Conservation (phyloP, 108 stramenopile genomes). For the Pinguiococcus pyrenoidosus region DNA sequence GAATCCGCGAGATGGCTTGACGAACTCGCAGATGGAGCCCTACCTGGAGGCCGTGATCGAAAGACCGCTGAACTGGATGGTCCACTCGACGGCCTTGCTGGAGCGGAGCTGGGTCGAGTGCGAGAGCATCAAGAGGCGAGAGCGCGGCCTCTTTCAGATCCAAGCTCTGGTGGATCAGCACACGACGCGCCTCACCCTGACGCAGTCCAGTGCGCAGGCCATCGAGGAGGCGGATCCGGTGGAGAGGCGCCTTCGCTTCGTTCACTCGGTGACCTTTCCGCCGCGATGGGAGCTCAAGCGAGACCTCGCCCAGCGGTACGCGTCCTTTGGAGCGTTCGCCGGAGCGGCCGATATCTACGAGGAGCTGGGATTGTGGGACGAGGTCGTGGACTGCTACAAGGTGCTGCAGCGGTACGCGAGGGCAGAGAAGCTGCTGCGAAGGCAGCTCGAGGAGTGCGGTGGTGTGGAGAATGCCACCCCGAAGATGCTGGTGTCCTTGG, state of each 20-base stretch:
- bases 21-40: conserved; percentile 85
- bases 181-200: conserved; percentile 37
- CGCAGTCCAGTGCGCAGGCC: conserved; percentile 9
- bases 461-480: conserved; percentile 48
- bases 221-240: conserved; percentile 78
- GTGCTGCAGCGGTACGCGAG: conserved; percentile 54
- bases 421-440: conserved; percentile 71
- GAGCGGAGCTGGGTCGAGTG: conserved; percentile 87
- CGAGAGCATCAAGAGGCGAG: conserved; percentile 36
- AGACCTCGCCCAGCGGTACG: conserved; percentile 79
- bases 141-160: conserved; percentile 80
- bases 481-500: conserved; percentile 74
- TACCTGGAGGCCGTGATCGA: conserved; percentile 69
- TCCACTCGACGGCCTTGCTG: conserved; percentile 53
- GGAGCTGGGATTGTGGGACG: conserved; percentile 91
- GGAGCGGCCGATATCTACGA: conserved; percentile 81
- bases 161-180: conserved; percentile 94
- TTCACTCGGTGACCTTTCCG: conserved; percentile 80
- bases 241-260: conserved; percentile 59
- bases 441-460: conserved; percentile 43
- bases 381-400: conserved; percentile 85
- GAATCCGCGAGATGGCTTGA: conserved; percentile 81
- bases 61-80: conserved; percentile 5
- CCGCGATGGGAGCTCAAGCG: conserved; percentile 79
- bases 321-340: conserved; percentile 64